Evolutionary conservation across 805 yeast species (phyloP), one percentile per base, ranked within the genome.

Genomic region (Candida ovalis): DNA sequence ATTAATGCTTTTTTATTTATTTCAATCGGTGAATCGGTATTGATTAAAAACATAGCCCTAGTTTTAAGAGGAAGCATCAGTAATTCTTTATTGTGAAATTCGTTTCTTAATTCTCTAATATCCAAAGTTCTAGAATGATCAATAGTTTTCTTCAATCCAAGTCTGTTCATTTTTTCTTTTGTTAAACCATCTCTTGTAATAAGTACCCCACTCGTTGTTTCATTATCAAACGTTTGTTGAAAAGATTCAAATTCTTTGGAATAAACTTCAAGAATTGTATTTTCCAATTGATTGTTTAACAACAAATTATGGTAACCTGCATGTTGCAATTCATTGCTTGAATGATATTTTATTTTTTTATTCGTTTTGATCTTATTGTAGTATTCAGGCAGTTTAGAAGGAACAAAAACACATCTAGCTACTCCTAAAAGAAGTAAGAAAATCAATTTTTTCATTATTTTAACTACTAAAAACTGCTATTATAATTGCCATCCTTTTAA

Each of bases 1-100:
- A 58, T 59, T 15, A 72, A 56, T 37, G 38, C 46, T 46, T 18
- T 46, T 33, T 40, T 47, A 49, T 32, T 60, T 56, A 38, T 48
- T 37, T 13, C 41, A 15, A 56, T 42, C 0, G 54, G 43, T 25
- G 56, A 57, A 3, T 62, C 55, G 4, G 70, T 60, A 48, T 73
- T 72, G 60, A 73, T 73, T 13, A 75, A 37, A 52, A 75, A 73
- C 38, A 72, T 54, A 1, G 65, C 69, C 22, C 60, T 61, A 7
- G 71, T 59, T 21, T 57, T 62, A 27, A 61, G 52, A 0, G 79
- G 78, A 2, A 74, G 47, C 19, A 56, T 55, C 10, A 66, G 23
- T 10, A 49, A 52, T 3, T 40, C 46, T 9, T 33, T 40, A 6
- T 48, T 3, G 51, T 52, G 43, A 45, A 50, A 22, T 46, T 54